phyloP scores from a whole-genome alignment of 192 early-diverging fungal species.

The Coemansia furcata region DNA sequence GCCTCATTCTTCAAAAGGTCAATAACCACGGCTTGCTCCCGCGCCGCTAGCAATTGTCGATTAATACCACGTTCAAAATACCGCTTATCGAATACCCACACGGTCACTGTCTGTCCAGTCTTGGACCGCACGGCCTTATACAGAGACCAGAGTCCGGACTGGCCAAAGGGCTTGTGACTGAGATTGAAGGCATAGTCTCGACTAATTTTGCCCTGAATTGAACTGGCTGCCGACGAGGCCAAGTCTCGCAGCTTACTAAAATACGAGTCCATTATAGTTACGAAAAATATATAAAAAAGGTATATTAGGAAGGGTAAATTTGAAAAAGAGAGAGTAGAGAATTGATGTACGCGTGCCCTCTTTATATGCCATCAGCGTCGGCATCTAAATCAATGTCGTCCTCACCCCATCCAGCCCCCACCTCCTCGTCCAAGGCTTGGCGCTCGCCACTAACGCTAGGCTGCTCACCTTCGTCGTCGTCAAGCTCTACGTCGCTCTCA shows the following conservation, averaged over 20 bases:
- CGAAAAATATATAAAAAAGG: background rate
- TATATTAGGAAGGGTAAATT: background rate
- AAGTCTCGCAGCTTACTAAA: slow-evolving; percentile 47
- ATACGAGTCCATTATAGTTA: slow-evolving; percentile 36
- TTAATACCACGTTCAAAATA: slow-evolving; percentile 57
- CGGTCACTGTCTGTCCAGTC: slow-evolving; percentile 58
- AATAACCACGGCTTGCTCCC: slow-evolving; percentile 55
- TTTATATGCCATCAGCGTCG: slow-evolving; percentile 10
- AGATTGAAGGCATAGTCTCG: slow-evolving; percentile 36
- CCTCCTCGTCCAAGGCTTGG: slow-evolving; percentile 5
- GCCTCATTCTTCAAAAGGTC: slow-evolving; percentile 64
- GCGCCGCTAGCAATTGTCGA: slow-evolving; percentile 49
- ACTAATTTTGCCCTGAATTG: slow-evolving; percentile 44
- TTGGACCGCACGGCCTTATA: slow-evolving; percentile 59
- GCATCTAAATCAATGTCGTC: slow-evolving; percentile 20
- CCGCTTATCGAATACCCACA: slow-evolving; percentile 78
- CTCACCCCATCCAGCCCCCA: slow-evolving; percentile 2
- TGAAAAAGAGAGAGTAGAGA: background rate
- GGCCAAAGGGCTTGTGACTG: background rate
- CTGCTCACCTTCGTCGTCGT: background rate
- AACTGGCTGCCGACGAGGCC: slow-evolving; percentile 42
- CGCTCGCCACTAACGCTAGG: background rate
- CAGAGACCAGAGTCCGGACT: slow-evolving; percentile 71
- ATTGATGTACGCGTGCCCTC: background rate
- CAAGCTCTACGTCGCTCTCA: background rate